Percentiles rank a stretch among this genome's conserved stretches.
Evolutionary conservation across 2,329 filamentous ascomycete genomes (phyloP).

Genomic region (Stachybotrys chartarum): DNA sequence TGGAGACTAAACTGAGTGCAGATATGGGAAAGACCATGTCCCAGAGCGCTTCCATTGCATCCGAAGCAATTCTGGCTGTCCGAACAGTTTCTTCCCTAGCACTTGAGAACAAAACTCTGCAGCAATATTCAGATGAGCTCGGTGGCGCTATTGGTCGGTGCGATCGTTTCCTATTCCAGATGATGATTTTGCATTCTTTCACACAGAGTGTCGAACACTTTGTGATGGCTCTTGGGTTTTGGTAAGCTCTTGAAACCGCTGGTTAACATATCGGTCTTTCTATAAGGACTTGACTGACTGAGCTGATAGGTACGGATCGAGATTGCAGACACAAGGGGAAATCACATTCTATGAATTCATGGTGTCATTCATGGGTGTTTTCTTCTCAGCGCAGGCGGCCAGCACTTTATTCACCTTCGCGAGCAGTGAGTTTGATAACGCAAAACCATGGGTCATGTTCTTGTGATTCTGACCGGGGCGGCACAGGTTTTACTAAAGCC

Average conservation of each 20-base stretch:
- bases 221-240: constrained; percentile 26
- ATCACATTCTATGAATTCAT: constrained; percentile 30
- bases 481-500: constrained; percentile 20
- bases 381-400: constrained; percentile 19
- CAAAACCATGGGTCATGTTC: background rate
- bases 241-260: constrained; percentile 17
- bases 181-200: constrained; percentile 8
- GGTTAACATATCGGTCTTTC: constrained; percentile 19
- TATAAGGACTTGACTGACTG: background rate
- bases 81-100: constrained; percentile 34
- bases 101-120: constrained; percentile 24
- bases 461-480: background rate
- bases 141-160: constrained; percentile 13
- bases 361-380: constrained; percentile 31
- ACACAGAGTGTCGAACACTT: constrained; percentile 21
- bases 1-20: constrained; percentile 31
- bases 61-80: constrained; percentile 37
- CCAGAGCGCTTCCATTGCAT: constrained; percentile 34
- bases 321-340: constrained; percentile 15
- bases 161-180: constrained; percentile 3
- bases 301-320: constrained; percentile 5
- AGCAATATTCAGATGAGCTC: constrained; percentile 24
- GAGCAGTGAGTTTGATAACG: constrained; percentile 16
- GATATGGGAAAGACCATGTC: constrained; percentile 26
- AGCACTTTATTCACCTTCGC: constrained; percentile 21